Evolutionary conservation across 1,284 basidiomycete species (phyloP).

Genomic region (Boletus mariae): DNA sequence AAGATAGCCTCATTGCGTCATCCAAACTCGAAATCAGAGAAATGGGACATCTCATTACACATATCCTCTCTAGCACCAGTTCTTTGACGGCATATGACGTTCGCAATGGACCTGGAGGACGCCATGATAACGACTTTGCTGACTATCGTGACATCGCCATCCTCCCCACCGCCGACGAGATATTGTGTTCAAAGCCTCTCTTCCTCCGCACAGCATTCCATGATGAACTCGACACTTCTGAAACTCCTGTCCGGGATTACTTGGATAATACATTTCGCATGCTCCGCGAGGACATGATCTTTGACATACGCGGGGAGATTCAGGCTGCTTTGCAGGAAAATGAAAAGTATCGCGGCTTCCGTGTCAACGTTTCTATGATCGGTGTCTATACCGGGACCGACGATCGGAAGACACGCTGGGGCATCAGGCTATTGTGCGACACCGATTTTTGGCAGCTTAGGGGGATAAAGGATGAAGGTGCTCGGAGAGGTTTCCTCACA

Average conservation of each 20-base stretch:
- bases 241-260: conserved; percentile 40
- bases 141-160: conserved; percentile 57
- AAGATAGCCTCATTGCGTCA: conserved; percentile 29
- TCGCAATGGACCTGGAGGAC: conserved; percentile 45
- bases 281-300: conserved; percentile 62
- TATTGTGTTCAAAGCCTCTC: conserved; percentile 40
- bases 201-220: conserved; percentile 42
- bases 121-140: conserved; percentile 62
- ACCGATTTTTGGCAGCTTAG: conserved; percentile 41
- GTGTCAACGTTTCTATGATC: conserved; percentile 37
- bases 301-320: conserved; percentile 58
- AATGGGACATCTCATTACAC: conserved; percentile 43
- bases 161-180: conserved; percentile 58
- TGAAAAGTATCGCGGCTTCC: conserved; percentile 39
- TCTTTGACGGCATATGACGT: conserved; percentile 8
- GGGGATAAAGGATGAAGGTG: conserved; percentile 17
- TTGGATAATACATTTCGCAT: conserved; percentile 65
- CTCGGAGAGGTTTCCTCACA: conserved; percentile 35
- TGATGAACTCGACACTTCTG: conserved; percentile 39
- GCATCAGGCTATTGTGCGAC: conserved; percentile 40
- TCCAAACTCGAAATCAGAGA: conserved; percentile 32
- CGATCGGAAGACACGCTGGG: conserved; percentile 43
- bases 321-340: conserved; percentile 41
- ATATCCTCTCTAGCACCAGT: conserved; percentile 31
- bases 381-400: conserved; percentile 37